These are phyloP conservation scores for Oryza brachyantha DNA, from an alignment of 176 grass and related monocot genomes.

Conservation along the genomic window DNA sequence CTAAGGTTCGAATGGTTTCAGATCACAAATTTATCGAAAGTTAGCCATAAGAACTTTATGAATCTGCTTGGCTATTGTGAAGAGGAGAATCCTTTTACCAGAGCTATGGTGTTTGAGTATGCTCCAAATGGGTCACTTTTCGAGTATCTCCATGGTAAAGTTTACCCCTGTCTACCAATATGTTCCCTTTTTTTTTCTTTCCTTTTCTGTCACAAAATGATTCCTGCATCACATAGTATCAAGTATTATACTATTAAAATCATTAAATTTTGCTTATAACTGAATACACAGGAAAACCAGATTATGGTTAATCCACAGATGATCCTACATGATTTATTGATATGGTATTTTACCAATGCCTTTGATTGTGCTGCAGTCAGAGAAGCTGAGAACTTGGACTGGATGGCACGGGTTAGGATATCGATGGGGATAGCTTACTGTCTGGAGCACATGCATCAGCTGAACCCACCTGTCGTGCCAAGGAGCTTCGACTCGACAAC, in stretches of 20 bases:
- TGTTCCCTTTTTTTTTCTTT: neutral
- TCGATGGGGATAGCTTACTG: conserved; percentile 87
- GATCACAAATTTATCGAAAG: conserved; percentile 56
- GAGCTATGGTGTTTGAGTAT: conserved; percentile 88
- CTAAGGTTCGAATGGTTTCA: conserved; percentile 23
- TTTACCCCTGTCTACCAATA: neutral
- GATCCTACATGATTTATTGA: neutral
- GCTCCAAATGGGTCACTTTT: conserved; percentile 79
- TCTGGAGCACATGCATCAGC: conserved; percentile 76
- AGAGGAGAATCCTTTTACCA: conserved; percentile 66
- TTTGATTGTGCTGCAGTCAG: conserved; percentile 50
- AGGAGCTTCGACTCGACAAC: conserved; percentile 40
- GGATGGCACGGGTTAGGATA: conserved; percentile 62
- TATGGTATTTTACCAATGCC: neutral
- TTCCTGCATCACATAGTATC: neutral
- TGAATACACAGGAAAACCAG: neutral
- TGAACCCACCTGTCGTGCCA: conserved; percentile 46
- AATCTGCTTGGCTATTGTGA: conserved; percentile 78
- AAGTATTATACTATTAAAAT: neutral
- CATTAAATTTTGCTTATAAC: neutral
- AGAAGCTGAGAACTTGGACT: conserved; percentile 69
- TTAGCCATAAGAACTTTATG: conserved; percentile 80
- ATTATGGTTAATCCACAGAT: too few relatives aligned
- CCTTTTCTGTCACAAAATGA: neutral
- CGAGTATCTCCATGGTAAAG: conserved; percentile 76